Evolutionary conservation across 1,284 basidiomycete species (phyloP), one percentile per base, ranked within the genome.

Genomic region (Sutorius eximius): DNA sequence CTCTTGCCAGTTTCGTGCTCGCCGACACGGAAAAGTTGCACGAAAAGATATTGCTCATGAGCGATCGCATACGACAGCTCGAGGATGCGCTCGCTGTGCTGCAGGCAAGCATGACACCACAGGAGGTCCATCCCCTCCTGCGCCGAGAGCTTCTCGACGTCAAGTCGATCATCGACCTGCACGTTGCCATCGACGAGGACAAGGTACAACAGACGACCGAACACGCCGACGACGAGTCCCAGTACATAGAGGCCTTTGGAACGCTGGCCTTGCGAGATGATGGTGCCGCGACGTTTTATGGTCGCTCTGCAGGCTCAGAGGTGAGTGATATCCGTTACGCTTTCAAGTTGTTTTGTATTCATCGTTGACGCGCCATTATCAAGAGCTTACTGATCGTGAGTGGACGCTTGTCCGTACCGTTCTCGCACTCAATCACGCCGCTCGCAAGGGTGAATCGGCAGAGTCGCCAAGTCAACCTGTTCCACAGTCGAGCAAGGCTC

Each of bases 21-120:
- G 86, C 87, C 2, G 86, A 87, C 60, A 90, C 87, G 3, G 87
- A 89, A 55, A 82, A 84, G 59, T 73, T 91, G 29, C 88, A 91
- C 64, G 73, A 79, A 49, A 89, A 89, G 68, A 89, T 90, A 44
- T 73, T 80, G 0, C 76, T 78, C 44, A 89, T 90, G 87, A 84
- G 82, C 59, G 81, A 89, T 65, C 84, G 87, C 34, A 89, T 90
- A 56, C 80, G 86, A 34, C 82, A 82, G 53, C 80, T 90, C n/a
- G 87, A 89, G 67, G 86, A 89, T 57, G 86, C 86, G 0, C 76
- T 90, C n/a, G 75, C 77, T 5, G 76, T 83, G 49, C 72, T 83
- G 22, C 82, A 89, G 51, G 75, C 79, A 6, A 75, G 76, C 53
- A 58, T 76, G 45, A 71, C 76, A 30, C 58, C 71, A 2, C 68